Base-by-base conservation (phyloP, 495 filamentous ascomycete species). In the Xylaria venustula region DNA sequence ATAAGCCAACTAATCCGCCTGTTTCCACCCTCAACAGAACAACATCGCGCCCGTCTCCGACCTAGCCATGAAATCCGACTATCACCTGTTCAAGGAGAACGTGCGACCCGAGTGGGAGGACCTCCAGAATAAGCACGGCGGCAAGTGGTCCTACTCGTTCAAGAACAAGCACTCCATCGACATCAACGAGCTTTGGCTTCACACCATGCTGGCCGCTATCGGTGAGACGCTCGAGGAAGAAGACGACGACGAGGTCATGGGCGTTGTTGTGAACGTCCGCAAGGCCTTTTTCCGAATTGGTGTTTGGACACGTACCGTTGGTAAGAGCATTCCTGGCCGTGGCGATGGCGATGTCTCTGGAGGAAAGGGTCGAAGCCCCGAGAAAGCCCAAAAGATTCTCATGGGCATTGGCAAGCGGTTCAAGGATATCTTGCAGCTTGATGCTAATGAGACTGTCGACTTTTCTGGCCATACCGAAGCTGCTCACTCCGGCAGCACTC, bases 81-180 rank as follows among this genome's bases (percentile, higher is more conserved):
- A 99, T 80, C 94, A 99, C 73, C 88, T 99, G 25, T 99, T 99
- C 88, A 99, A 99, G 79, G 87, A 89, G 70, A 92, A 92, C 61
- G 88, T 98, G 56, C 91, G 95, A 19, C 94, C 94, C 1, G 94
- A 99, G 77, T 99, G 94, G 94, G 94, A 99, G 75, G 94, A 98
- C 72, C 76, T 83, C 17, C 92, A 97, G 77, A 98, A 98, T 80
- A 98, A 98, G 86, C 92, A 96, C 72, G 94, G 94, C 64, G 94
- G 94, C 74, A 97, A 97, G 79, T 98, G 94, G 94, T 90, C 93
- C 26, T 97, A 91, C 77, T 88, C 89, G 65, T 97, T 97, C 87
- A 95, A 93, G 78, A 91, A 97, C 58, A 97, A 94, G 83, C 90
- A 91, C 64, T 82, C 77, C 59, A 85, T 93, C 66, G 88, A 88